Evolutionary conservation across 2,329 filamentous ascomycete genomes (phyloP).

Genomic region (Pseudogymnoascus sp.): DNA sequence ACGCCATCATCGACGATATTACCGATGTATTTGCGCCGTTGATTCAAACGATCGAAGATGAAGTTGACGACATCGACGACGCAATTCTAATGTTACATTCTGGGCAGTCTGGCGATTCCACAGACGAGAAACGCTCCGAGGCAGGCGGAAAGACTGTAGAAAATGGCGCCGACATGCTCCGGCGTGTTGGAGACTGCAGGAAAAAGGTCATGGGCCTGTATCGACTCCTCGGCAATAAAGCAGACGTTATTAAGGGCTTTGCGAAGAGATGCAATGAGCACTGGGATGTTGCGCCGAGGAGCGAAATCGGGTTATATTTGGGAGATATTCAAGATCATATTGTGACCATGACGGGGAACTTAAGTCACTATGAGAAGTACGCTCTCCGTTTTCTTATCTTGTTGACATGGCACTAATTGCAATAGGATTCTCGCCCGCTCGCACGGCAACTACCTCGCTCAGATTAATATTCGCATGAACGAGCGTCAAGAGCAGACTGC

Average conservation of each 20-base stretch:
- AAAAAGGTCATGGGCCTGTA: conserved; percentile 98
- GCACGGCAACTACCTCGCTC: conserved; percentile 95
- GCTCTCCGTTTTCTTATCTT: conserved; percentile 27
- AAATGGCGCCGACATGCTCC: conserved; percentile 72
- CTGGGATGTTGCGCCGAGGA: conserved; percentile 90
- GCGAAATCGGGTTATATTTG: conserved; percentile 93
- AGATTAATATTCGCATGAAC: conserved; percentile 99
- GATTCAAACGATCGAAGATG: conserved; percentile 87
- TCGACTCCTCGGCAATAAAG: conserved; percentile 88
- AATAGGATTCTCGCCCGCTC: conserved; percentile 76
- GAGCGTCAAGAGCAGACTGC: conserved; percentile 93
- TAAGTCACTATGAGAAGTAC: conserved; percentile 93
- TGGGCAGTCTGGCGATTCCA: conserved; percentile 33
- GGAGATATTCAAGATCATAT: conserved; percentile 99
- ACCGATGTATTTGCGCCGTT: conserved; percentile 92
- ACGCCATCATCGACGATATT: conserved; percentile 96
- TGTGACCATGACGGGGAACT: conserved; percentile 94
- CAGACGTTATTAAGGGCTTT: conserved; percentile 98
- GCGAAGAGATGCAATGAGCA: conserved; percentile 97
- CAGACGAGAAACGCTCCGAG: conserved; percentile 40
- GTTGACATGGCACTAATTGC: conserved; percentile 15
- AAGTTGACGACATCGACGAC: conserved; percentile 96
- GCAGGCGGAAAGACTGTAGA: conserved; percentile 35
- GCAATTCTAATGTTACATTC: conserved; percentile 78
- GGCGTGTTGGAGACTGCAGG: conserved; percentile 83